Base-by-base conservation (phyloP, 108 stramenopile species). In the Stephanodiscus minutulus region DNA sequence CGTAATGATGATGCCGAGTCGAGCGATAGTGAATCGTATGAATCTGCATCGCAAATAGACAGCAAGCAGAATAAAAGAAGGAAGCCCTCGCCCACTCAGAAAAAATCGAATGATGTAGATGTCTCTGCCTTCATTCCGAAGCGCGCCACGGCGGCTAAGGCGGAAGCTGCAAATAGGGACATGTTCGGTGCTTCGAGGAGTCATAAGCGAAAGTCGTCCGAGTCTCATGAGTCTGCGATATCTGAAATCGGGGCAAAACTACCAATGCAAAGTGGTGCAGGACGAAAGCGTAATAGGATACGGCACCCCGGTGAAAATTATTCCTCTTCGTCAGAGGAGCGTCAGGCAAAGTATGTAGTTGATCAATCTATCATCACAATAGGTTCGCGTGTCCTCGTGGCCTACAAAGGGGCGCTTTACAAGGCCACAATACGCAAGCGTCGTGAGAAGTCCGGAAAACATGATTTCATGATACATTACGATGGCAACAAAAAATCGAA, bases 401-500 rank as follows among this genome's bases (percentile, higher is more conserved):
- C 31, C 13, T 83, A 83, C 72, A 74, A 76, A 33, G 73, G 77
- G 15, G 44, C 61, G 1, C 53, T 79, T 1, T 83, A 74, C 68
- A 79, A 83, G 61, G 77, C 82, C 22, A 83, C 82, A 8, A 69
- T 83, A 37, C 66, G 78, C 0, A 83, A 75, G 49, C 66, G 72
- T 12, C 66, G 82, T 15, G 41, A 74, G 44, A 83, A 79, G 36
- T 53, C 74, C 36, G 68, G 47, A 18, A 74, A 50, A 22, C 57
- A 79, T 28, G 68, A 74, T 47, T 83, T 75, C 63, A 73, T 74
- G 7, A 83, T 83, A 28, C 82, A 83, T 61, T 83, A 83, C 36
- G 82, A 83, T 57, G 82, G 82, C 8, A 83, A 83, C 50, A 83
- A 79, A 55, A 83, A 71, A 50, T 68, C 82, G 7, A 83, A 83